Percentiles rank a stretch among this genome's conserved stretches.
Evolutionary conservation across 2,329 filamentous ascomycete species (phyloP).

Genomic region (Helminthosporium solani): DNA sequence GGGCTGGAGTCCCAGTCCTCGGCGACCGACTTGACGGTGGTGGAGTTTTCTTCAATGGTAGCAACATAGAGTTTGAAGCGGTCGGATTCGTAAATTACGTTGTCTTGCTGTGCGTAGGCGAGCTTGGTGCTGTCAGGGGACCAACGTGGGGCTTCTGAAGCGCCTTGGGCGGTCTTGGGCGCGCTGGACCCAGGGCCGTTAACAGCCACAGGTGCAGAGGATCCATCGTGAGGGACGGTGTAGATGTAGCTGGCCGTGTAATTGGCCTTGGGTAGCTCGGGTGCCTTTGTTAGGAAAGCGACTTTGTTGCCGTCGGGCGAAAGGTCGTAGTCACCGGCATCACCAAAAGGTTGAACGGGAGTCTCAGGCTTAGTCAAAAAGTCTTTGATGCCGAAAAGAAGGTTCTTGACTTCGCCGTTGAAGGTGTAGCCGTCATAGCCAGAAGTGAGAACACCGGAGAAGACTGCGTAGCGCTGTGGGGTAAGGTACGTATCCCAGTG

Average conservation of each 20-base stretch:
- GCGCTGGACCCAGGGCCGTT: conserved; percentile 35
- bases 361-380: conserved; percentile 58
- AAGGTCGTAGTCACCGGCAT: conserved; percentile 74
- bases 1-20: conserved; percentile 39
- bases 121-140: conserved; percentile 70
- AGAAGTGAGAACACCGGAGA: conserved; percentile 62
- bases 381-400: conserved; percentile 63
- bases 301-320: conserved; percentile 61
- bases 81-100: conserved; percentile 72
- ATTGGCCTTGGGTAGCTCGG: conserved; percentile 67
- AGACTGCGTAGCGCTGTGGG: conserved; percentile 69
- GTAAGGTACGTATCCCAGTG: conserved; percentile 79
- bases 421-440: conserved; percentile 35
- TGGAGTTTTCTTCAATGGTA: conserved; percentile 31
- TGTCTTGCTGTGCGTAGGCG: conserved; percentile 73
- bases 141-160: conserved; percentile 67
- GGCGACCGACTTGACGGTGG: conserved; percentile 28
- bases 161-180: conserved; percentile 56
- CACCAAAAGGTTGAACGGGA: conserved; percentile 77
- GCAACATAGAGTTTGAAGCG: conserved; percentile 56
- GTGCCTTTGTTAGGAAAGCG: conserved; percentile 75
- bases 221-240: conserved; percentile 66
- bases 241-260: conserved; percentile 84
- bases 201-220: conserved; percentile 41
- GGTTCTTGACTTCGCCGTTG: conserved; percentile 40